Evolutionary conservation across 2,329 filamentous ascomycete species (phyloP), one percentile per base, ranked within the genome.

Genomic region (Hymenoscyphus salicellus): DNA sequence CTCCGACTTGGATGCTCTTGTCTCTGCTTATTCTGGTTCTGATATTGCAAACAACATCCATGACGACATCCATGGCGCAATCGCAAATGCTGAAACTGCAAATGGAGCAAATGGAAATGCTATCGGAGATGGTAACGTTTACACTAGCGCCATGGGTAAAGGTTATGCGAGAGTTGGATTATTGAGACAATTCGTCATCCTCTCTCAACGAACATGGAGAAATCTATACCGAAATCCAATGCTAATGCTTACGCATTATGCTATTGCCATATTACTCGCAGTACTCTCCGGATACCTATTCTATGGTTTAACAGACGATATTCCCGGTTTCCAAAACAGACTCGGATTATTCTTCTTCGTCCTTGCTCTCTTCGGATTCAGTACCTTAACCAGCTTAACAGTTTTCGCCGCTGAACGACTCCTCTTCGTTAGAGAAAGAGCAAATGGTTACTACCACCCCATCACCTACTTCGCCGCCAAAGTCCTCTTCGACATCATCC

Each of bases 301-400:
- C 81, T 99, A 98, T 72, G 95, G 94, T 2, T 82, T 99, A 58
- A 97, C 93, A 0, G 93, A 97, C 74, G 93, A 99, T 74, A 96
- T 99, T 71, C 90, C 92, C 67, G 95, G 96, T 38, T 99, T 99
- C 84, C 95, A 99, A 77, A 99, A 99, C 77, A 87, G 95, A 23
- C 87, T 99, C 5, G 95, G 95, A 68, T 86, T 99, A 16, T 99
- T 99, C 84, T 96, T 99, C 82, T 99, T 99, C 81, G 84, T 99
- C 38, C 84, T 99, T 1, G 93, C 95, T 0, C 84, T 99, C 2
- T 99, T 98, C 72, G 95, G 95, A 10, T 99, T 99, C 81, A 97
- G 92, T 77, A 97, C 94, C 0, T 82, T 99, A 46, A 98, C 95
- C 0, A 96, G 91, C 72, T 82, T 99, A 62, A 97, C 90, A 33